Percentiles rank a stretch among this genome's conserved stretches.
Evolutionary conservation across 2,329 filamentous ascomycete species (phyloP).

Genomic region (Phyllosticta ampelicida): DNA sequence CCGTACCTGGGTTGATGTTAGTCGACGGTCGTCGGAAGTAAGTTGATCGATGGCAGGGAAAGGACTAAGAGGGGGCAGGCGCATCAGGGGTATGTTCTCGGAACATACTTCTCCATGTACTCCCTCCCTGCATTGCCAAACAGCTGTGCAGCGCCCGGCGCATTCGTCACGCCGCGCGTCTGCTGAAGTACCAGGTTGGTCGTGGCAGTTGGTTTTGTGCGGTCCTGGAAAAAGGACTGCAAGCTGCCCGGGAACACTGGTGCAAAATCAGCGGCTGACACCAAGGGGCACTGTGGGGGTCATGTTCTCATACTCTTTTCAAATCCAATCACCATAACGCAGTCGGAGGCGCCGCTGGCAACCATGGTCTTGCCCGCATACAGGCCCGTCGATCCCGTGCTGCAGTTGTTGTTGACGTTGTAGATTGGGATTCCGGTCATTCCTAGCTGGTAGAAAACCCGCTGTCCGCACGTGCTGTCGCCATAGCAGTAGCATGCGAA

Average conservation of each 20-base stretch:
- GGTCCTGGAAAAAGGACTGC: constrained; percentile 73
- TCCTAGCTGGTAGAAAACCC: constrained; percentile 97
- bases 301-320: constrained; percentile 57
- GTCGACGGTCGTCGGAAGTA: neutral
- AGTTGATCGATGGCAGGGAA: too few species aligned
- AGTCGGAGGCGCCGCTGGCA: constrained; percentile 70
- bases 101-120: constrained; percentile 78
- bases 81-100: neutral
- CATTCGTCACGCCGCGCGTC: constrained; percentile 70
- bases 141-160: constrained; percentile 80
- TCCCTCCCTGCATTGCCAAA: constrained; percentile 91
- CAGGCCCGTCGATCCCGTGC: constrained; percentile 84
- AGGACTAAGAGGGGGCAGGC: neutral
- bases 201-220: constrained; percentile 67
- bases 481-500: constrained; percentile 98
- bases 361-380: constrained; percentile 75
- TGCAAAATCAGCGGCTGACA: too few species aligned
- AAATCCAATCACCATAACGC: constrained; percentile 84
- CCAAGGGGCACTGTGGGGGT: too few species aligned
- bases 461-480: constrained; percentile 87
- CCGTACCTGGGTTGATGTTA: constrained; percentile 50
- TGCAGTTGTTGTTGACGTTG: constrained; percentile 99
- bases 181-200: constrained; percentile 68
- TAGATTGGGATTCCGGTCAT: constrained; percentile 94
- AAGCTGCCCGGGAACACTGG: constrained; percentile 74